Evolutionary conservation across 179 eudicot genomes (phyloP).

Genomic region (Silene coronaria): DNA sequence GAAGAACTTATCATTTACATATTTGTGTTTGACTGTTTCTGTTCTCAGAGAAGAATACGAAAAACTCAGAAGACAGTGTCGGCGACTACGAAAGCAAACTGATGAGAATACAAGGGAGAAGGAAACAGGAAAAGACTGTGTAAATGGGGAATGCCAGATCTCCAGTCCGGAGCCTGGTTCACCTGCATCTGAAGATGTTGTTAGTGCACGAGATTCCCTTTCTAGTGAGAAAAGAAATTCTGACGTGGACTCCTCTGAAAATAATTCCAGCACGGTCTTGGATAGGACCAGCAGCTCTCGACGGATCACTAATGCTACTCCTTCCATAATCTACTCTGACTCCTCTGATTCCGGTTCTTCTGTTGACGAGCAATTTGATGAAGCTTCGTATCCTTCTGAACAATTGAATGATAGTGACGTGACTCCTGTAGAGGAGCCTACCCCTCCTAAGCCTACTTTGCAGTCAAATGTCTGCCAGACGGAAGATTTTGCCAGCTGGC

Average conservation of each 20-base stretch:
- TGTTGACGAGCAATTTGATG: conserved; percentile 48
- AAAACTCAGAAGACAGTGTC: conserved; percentile 62
- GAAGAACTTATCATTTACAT: background rate
- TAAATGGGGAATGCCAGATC: conserved; percentile 28
- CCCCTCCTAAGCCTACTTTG: conserved; percentile 34
- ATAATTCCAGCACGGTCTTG: conserved; percentile 28
- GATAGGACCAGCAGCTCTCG: conserved; percentile 40
- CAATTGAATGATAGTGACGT: conserved; percentile 35
- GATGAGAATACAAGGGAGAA: conserved; percentile 28
- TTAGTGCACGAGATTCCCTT: conserved; percentile 72
- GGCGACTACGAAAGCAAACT: conserved; percentile 43
- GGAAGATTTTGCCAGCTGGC: conserved; percentile 85
- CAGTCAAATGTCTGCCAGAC: conserved; percentile 31
- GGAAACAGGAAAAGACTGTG: conserved; percentile 32
- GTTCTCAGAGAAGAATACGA: conserved; percentile 80
- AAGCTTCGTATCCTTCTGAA: conserved; percentile 37
- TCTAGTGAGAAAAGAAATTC: conserved; percentile 59
- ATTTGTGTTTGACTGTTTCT: background rate
- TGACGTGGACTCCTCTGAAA: conserved; percentile 40
- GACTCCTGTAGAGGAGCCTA: conserved; percentile 31
- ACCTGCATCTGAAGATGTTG: conserved; percentile 64
- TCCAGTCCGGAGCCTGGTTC: conserved; percentile 34
- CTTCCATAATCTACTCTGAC: conserved; percentile 42
- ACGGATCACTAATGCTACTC: conserved; percentile 31
- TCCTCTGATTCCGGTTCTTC: conserved; percentile 64